These are phyloP conservation scores for Lichtheimia hyalospora DNA, from an alignment of 371 early-diverging fungal genomes.

Conservation along the genomic window DNA sequence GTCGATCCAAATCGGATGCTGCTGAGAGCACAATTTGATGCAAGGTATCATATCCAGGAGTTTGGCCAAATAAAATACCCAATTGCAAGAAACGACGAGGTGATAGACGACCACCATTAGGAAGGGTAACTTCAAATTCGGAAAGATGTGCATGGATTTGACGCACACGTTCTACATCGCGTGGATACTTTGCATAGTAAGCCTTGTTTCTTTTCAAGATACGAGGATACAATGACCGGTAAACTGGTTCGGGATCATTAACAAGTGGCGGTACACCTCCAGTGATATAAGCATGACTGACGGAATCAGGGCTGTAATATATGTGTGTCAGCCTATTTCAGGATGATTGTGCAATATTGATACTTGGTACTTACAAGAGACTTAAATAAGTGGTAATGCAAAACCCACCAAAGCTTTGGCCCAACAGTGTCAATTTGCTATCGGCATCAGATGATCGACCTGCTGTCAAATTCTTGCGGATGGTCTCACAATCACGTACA, in stretches of 20 bases:
- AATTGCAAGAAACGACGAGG: slow-evolving; percentile 73
- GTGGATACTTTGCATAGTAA: slow-evolving; percentile 66
- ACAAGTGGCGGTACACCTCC: slow-evolving; percentile 76
- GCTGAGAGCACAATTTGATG: slow-evolving; percentile 59
- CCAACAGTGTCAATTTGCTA: slow-evolving; percentile 49
- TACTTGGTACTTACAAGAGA: slow-evolving; percentile 51
- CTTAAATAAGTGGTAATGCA: slow-evolving; percentile 74
- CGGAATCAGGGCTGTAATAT: slow-evolving; percentile 54
- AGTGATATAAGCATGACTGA: slow-evolving; percentile 67
- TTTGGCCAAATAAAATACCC: slow-evolving; percentile 65
- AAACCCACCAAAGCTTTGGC: slow-evolving; percentile 79
- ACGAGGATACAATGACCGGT: slow-evolving; percentile 61
- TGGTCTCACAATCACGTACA: slow-evolving; percentile 69
- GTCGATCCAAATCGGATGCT: slow-evolving; percentile 49
- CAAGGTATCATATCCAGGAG: slow-evolving; percentile 69
- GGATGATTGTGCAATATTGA: background rate
- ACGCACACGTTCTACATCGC: slow-evolving; percentile 64
- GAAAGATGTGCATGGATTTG: slow-evolving; percentile 57
- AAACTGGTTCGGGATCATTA: slow-evolving; percentile 63
- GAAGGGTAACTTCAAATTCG: slow-evolving; percentile 43
- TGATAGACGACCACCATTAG: slow-evolving; percentile 69
- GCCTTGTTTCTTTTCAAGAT: slow-evolving; percentile 61
- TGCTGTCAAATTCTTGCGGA: slow-evolving; percentile 56
- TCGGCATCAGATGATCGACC: slow-evolving; percentile 25
- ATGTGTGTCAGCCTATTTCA: background rate